Evolutionary conservation across 768 basidiomycete genomes (phyloP), one percentile per base, ranked within the genome.

Genomic region (Pulveroboletus sp.): DNA sequence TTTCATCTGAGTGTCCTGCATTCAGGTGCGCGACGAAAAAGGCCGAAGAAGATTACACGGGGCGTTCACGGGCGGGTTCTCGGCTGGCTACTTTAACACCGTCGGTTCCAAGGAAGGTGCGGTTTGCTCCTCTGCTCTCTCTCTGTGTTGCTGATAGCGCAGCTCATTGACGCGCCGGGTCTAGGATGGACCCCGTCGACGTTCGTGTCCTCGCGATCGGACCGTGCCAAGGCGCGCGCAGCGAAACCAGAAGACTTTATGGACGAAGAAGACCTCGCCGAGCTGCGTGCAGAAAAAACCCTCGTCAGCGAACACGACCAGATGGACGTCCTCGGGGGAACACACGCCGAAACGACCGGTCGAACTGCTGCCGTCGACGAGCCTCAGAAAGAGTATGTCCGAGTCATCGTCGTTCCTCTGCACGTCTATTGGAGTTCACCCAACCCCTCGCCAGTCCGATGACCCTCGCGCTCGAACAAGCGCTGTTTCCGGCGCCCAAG

Each of bases 1-100:
- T 58, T 47, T 43, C 42, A n/a, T 50, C 54, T 53, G 52, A 59
- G 59, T 34, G 40, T 20, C 44, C 22, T 4, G 40, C 37, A 8
- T 54, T 44, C 60, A 93, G 88, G 91, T 93, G 11, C 78, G 88
- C 58, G 94, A 98, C 71, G 94, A 98, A 70, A 83, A 96, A 63
- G 93, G 93, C 27, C 79, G 95, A 38, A 73, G 92, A 56, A 75
- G 96, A 49, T 73, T 99, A n/a, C 96, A 99, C 64, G 96, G 96
- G 4, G 96, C 96, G 4, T 99, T 98, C 72, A 97, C 94, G 0
- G 96, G 96, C 20, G 96, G 96, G 11, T 99, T 93, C 76, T 93
- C 89, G 47, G 96, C 96, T 23, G 95, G 95, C 0, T 97, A 97
- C 71, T 97, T 86, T 74, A 98, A 98, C 68, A 79, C 86, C 2